Conservation (phyloP, 2,329 filamentous ascomycete species). For the Sclerotinia borealis region DNA sequence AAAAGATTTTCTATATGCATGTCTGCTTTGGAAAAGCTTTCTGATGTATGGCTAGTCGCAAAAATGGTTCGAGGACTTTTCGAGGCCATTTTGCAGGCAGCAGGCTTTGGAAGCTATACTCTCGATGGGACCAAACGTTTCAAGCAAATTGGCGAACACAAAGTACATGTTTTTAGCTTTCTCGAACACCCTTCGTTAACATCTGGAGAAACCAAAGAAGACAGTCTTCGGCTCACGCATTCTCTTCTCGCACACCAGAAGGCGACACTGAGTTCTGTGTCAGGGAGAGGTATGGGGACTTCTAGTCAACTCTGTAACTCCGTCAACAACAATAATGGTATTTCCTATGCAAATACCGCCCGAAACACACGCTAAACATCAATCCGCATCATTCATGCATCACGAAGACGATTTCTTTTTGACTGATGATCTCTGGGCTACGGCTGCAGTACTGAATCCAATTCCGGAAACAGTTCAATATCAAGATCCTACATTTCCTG, state of each 20-base stretch:
- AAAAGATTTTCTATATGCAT: constrained; percentile 84
- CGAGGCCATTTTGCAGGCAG: constrained; percentile 67
- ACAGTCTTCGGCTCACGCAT: background rate
- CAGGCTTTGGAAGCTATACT: background rate
- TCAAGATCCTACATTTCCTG: background rate
- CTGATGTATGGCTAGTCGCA: constrained; percentile 90
- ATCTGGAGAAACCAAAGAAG: background rate
- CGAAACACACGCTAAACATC: background rate
- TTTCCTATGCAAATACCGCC: background rate
- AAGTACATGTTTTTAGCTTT: background rate
- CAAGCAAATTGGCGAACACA: background rate
- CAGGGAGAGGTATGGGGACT: background rate
- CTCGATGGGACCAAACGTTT: background rate
- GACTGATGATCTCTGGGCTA: background rate
- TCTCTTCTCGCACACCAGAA: background rate
- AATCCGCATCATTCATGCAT: background rate
- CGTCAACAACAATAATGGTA: background rate
- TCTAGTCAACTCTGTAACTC: background rate
- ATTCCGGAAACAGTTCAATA: background rate
- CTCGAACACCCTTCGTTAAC: background rate
- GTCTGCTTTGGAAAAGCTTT: constrained; percentile 85
- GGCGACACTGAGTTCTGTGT: background rate
- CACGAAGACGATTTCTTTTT: background rate
- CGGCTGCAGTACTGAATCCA: background rate
- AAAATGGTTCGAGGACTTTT: constrained; percentile 98